Conservation (phyloP, 2,329 filamentous ascomycete species). For the Aureobasidium sp. region DNA sequence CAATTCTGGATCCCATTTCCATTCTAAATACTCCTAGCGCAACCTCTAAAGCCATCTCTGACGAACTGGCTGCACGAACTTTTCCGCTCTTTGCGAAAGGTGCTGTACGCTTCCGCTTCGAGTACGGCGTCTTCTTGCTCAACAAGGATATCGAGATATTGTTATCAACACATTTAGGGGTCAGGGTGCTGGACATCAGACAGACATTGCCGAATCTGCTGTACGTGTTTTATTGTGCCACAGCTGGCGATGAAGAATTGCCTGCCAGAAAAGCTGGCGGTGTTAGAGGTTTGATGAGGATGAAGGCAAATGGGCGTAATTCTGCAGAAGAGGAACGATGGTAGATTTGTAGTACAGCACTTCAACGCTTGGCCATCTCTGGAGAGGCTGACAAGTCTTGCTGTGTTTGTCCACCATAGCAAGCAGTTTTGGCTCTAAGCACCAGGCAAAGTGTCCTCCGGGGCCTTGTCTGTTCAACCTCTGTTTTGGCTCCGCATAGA, state of each 20-base stretch:
- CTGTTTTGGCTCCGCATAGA: background rate
- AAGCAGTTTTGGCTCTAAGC: too few species aligned
- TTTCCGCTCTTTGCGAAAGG: slow-evolving; percentile 74
- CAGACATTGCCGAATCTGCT: slow-evolving; percentile 92
- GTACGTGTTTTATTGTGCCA: slow-evolving; percentile 83
- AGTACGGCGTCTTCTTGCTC: slow-evolving; percentile 92
- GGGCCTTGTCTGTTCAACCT: too few species aligned
- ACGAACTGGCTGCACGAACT: slow-evolving; percentile 29
- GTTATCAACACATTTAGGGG: slow-evolving; percentile 54
- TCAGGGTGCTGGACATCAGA: slow-evolving; percentile 80
- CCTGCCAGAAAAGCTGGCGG: slow-evolving; percentile 50
- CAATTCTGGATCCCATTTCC: slow-evolving; percentile 66
- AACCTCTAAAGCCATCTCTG: slow-evolving; percentile 15
- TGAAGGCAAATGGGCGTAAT: background rate
- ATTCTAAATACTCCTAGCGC: slow-evolving; percentile 24
- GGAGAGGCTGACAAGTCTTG: too few species aligned
- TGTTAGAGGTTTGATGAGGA: slow-evolving; percentile 39
- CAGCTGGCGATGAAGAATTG: slow-evolving; percentile 63
- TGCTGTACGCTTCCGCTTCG: slow-evolving; percentile 78
- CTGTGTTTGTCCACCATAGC: too few species aligned
- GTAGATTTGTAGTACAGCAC: background rate
- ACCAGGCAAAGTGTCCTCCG: too few species aligned
- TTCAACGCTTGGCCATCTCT: too few species aligned
- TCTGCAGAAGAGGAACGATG: background rate
- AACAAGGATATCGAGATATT: slow-evolving; percentile 87